Conservation (phyloP, 2,329 filamentous ascomycete species). For the Stromatinia cepivora region DNA sequence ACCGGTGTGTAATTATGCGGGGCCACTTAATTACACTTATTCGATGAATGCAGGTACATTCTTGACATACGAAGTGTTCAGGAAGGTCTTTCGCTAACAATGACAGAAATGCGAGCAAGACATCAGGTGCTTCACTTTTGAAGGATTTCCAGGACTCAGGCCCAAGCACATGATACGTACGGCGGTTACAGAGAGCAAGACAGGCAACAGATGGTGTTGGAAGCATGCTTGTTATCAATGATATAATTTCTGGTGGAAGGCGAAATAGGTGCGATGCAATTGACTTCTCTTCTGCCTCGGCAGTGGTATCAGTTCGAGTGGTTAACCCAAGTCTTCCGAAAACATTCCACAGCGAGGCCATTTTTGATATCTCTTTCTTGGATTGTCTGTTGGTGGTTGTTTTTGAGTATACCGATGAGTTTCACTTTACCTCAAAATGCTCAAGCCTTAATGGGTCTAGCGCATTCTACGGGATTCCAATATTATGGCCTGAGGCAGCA, state of each 20-base stretch:
- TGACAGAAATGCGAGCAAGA: not conserved
- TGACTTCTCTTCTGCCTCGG: not conserved
- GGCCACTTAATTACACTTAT: not conserved
- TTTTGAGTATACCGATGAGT: not conserved
- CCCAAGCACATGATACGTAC: not conserved
- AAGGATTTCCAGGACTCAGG: not conserved
- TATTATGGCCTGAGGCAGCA: not conserved
- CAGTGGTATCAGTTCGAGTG: not conserved
- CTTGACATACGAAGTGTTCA: constrained; percentile 14
- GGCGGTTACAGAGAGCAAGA: constrained; percentile 4
- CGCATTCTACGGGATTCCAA: too few species aligned
- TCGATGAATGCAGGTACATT: not conserved
- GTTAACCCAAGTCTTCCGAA: not conserved
- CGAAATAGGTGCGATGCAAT: constrained; percentile 1
- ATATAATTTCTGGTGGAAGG: constrained; percentile 22
- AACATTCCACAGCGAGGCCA: not conserved
- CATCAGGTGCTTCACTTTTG: not conserved
- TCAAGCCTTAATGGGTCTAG: not conserved
- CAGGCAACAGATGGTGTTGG: not conserved
- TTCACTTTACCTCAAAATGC: not conserved
- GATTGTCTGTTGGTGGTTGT: not conserved
- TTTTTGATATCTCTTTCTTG: not conserved
- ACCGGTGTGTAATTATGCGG: not conserved
- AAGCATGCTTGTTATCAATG: constrained; percentile 21
- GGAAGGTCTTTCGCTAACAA: constrained; percentile 21